Percentiles rank a stretch among this genome's conserved stretches.
Conservation (phyloP, 1,284 basidiomycete genomes). For the Fistulina hepatica region DNA sequence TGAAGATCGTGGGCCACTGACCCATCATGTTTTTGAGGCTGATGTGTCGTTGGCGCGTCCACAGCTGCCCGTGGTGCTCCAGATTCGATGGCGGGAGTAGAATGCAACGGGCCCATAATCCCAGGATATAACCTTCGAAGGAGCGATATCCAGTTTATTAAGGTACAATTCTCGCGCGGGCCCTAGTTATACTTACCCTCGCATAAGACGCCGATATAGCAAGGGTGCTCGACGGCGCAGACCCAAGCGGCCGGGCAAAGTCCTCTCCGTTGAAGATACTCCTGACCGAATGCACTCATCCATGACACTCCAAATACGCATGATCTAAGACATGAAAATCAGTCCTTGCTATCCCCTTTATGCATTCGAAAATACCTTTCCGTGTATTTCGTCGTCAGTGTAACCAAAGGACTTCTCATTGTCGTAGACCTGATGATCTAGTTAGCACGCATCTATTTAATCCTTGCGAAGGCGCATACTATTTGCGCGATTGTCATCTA, state of each 20-base stretch:
- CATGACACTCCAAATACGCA: conserved; percentile 87
- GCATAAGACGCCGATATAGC: conserved; percentile 81
- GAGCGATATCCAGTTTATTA: conserved; percentile 4
- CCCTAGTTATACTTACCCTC: no score
- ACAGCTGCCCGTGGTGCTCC: conserved; percentile 35
- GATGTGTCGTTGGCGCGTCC: conserved; percentile 16
- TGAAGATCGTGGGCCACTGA: neutral
- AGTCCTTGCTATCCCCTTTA: conserved; percentile 8
- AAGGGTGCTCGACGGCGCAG: conserved; percentile 75
- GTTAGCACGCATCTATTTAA: no score
- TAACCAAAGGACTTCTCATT: conserved; percentile 81
- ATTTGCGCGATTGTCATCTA: conserved; percentile 91
- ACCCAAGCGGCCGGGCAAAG: conserved; percentile 77
- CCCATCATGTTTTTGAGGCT: neutral
- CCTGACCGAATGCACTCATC: conserved; percentile 87
- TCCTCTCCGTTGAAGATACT: conserved; percentile 67
- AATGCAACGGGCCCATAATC: conserved; percentile 29
- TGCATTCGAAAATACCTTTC: no score
- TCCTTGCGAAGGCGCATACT: no score
- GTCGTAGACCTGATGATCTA: no score
- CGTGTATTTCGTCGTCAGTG: conserved; percentile 64
- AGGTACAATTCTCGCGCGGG: no score
- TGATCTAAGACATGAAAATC: conserved; percentile 32
- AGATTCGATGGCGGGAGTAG: conserved; percentile 34
- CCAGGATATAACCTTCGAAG: conserved; percentile 56